These are phyloP conservation scores for Amylostereum chailletii DNA, from an alignment of 1,284 basidiomycete genomes.

Conservation along the genomic window DNA sequence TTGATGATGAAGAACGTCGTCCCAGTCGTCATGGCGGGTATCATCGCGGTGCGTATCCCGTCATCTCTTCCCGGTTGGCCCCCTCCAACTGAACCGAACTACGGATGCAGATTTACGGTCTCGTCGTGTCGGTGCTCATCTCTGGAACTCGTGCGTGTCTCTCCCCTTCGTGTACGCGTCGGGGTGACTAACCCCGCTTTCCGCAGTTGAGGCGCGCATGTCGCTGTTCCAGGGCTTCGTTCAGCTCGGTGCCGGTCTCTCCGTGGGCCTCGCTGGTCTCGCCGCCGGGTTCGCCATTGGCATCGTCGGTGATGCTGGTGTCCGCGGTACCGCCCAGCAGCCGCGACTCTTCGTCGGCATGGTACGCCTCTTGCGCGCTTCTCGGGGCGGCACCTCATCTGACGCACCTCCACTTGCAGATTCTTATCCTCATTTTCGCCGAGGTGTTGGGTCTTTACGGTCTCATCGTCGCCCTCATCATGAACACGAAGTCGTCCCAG, in stretches of 20 bases:
- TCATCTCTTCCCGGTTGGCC: not conserved
- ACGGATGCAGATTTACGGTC: slow-evolving; percentile 61
- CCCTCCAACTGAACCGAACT: not conserved
- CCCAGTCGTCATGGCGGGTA: slow-evolving; percentile 99
- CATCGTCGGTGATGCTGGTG: slow-evolving; percentile 94
- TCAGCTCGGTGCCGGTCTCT: slow-evolving; percentile 84
- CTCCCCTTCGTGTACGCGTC: not conserved
- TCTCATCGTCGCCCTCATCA: slow-evolving; percentile 85
- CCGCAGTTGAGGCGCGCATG: slow-evolving; percentile 42
- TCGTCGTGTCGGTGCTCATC: slow-evolving; percentile 89
- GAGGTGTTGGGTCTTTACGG: slow-evolving; percentile 80
- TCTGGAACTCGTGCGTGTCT: slow-evolving; percentile 61
- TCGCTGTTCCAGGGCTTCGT: slow-evolving; percentile 79
- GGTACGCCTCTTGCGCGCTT: slow-evolving; percentile 27
- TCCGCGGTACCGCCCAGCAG: slow-evolving; percentile 85
- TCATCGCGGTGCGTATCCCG: slow-evolving; percentile 72
- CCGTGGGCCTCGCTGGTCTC: slow-evolving; percentile 82
- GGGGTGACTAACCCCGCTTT: not conserved
- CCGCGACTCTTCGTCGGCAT: slow-evolving; percentile 89
- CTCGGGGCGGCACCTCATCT: too few species aligned
- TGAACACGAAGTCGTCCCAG: slow-evolving; percentile 57
- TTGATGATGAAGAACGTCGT: slow-evolving; percentile 95
- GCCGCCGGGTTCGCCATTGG: slow-evolving; percentile 91
- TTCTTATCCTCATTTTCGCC: slow-evolving; percentile 75
- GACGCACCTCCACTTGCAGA: slow-evolving; percentile 24